Base-by-base conservation (phyloP, 1,284 basidiomycete genomes). In the Moesziomyces parantarcticus region DNA sequence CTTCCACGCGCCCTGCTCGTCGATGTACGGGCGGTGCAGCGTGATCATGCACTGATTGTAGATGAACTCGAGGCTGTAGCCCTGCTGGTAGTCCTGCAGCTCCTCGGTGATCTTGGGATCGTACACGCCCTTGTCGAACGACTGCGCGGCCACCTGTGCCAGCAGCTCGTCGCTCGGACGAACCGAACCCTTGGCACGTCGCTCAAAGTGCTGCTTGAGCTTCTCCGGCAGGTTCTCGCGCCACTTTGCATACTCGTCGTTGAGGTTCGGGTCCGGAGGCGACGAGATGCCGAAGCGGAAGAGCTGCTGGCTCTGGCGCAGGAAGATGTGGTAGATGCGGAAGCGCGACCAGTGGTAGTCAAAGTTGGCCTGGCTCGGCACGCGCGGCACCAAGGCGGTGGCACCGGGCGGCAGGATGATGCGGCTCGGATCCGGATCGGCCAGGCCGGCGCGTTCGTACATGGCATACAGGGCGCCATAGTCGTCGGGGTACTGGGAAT, bases 401-500 rank as follows among this genome's bases (percentile, higher is more conserved):
- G 65, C 56, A 18, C 75, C 67, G 14, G 65, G 58, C 22, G 71
- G 70, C 2, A 75, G 54, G 44, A 76, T 71, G 63, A 75, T 60
- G 46, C 67, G 52, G 50, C 63, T 65, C 5, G 62, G 59, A 32
- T 62, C 63, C 1, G 71, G 65, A 29, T 68, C 62, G 23, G 68
- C 65, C 29, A 71, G 58, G 23, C 66, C 70, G 18, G 71, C 76
- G 29, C 68, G 65, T 36, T 70, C 62, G 63, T 71, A 78, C 50
- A 77, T 59, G 40, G 57, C 61, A 18, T 54, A 59, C 13, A 78
- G 49, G 3, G 67, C 75, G 5, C 46, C 64, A 45, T 75, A 71
- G 53, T 79, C 75, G 52, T 77, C 62, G 40, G 78, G 78, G 47
- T 79, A 69, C 52, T 65, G 58, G 44, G 77, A 71, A 54, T 80